Conservation (phyloP, 257 asterid genomes). For the Penstemon davidsonii region DNA sequence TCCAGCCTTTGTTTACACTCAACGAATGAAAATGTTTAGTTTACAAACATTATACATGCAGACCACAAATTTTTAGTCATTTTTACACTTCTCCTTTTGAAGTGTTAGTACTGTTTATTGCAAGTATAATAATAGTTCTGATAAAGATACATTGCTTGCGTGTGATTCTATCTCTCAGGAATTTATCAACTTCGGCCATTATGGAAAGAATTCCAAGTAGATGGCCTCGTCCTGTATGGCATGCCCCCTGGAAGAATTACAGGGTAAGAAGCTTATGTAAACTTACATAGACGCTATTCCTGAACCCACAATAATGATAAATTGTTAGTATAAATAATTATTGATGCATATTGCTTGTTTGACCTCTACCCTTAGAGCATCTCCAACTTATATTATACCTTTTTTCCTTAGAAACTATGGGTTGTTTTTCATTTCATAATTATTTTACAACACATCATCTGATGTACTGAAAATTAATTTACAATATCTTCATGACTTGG, state of each 20-base stretch:
- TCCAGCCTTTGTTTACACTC: conserved; percentile 3
- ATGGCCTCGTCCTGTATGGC: conserved; percentile 30
- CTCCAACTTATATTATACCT: background rate
- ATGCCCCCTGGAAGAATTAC: conserved; percentile 94
- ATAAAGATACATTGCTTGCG: conserved; percentile 10
- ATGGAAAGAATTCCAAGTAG: background rate
- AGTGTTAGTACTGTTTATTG: background rate
- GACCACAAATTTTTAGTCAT: conserved; percentile 5
- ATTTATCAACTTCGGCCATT: conserved; percentile 89
- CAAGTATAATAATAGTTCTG: conserved; percentile 7
- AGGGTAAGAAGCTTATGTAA: conserved; percentile 54
- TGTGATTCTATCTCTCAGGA: conserved; percentile 48
- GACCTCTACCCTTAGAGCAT: background rate
- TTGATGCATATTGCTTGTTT: background rate
- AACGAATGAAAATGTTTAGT: background rate
- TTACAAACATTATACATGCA: conserved; percentile 12
- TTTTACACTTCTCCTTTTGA: conserved; percentile 6
- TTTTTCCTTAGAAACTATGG: conserved; percentile 4
- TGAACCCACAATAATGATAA: background rate
- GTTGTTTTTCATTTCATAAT: background rate
- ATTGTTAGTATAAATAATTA: background rate
- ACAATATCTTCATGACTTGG: background rate
- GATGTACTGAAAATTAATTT: background rate
- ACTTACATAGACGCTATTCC: conserved; percentile 2
- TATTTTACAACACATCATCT: background rate